Base-by-base conservation (phyloP, 2,329 filamentous ascomycete species). In the Alternaria solani region DNA sequence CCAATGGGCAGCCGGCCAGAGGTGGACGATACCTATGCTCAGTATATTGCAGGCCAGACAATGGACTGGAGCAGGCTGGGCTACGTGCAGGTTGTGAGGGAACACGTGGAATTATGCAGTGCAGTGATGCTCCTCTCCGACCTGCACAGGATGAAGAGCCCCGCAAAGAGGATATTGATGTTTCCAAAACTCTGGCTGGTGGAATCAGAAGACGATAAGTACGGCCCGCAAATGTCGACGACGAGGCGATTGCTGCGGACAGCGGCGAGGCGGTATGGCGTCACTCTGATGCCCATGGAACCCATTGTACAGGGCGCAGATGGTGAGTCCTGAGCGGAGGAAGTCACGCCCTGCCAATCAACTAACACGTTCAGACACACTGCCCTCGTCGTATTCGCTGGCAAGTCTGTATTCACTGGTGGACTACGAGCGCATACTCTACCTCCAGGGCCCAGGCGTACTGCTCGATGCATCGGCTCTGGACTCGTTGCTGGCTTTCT, bases 121-220 rank as follows among this genome's bases (percentile, higher is more conserved):
- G 80, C 82, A 0, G 78, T 85, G 52, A 84, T 84, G 81, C 72
- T 84, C 34, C 78, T 84, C 41, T 80, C 78, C 3, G 82, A 83
- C 36, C 62, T 85, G 39, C 78, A 83, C 46, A 69, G 74, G 38
- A 73, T 80, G 67, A 81, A 78, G 67, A 82, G 80, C 54, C 82
- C 82, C 0, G 82, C 82, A 6, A 76, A 75, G 59, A 74, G 77
- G 49, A 70, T 84, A 5, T 65, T 85, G 32, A 62, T 84, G 60
- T 84, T 85, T 60, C 82, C 82, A 5, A 73, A 70, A 43, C 42
- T 63, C 4, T 80, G 78, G 78, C 61, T 79, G 39, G 66, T 68
- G 34, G 73, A 75, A 14, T 66, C 59, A 2, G 78, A 76, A 34
- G 76, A 77, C 8, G 75, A 78, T 4, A 69, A 74, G 5, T 73